A percentile compares a stretch with the other conserved stretches of the same genome.
These are phyloP conservation scores for Mortierella sp. DNA, from an alignment of 371 early-diverging fungal genomes.

Conservation along the genomic window DNA sequence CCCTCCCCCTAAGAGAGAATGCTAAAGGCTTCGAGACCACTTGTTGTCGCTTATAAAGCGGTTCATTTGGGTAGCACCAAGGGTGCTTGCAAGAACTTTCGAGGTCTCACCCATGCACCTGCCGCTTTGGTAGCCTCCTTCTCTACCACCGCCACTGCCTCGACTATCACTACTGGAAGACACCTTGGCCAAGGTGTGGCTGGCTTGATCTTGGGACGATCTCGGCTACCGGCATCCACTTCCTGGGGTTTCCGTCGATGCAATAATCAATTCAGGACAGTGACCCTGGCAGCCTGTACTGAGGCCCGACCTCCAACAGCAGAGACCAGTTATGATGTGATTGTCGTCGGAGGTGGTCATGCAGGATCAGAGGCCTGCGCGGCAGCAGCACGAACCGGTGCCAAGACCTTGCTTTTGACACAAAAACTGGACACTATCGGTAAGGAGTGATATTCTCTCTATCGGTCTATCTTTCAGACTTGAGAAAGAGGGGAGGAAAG, in stretches of 20 bases:
- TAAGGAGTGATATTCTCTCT: conserved; percentile 20
- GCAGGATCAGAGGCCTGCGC: conserved; percentile 89
- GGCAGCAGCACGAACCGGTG: conserved; percentile 86
- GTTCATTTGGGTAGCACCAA: no score
- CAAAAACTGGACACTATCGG: conserved; percentile 82
- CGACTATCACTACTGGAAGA: no score
- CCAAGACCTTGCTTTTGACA: conserved; percentile 80
- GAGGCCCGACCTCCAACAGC: conserved; percentile 44
- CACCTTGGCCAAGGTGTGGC: no score
- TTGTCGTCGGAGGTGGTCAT: conserved; percentile 91
- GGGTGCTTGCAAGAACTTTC: no score
- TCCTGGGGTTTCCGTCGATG: not conserved
- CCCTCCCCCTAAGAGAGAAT: no score
- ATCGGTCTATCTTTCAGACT: not conserved
- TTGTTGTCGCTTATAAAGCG: no score
- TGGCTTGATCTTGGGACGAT: no score
- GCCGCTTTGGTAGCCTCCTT: no score
- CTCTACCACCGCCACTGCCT: no score
- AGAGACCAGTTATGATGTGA: conserved; percentile 65
- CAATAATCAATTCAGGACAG: conserved; percentile 29
- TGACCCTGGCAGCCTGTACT: conserved; percentile 40
- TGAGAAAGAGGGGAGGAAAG: not conserved
- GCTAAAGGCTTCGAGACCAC: no score
- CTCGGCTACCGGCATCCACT: no score
- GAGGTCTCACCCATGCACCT: no score